Base-by-base conservation (phyloP, 164 flowering plant genomes). In the Echeveria elegans region DNA sequence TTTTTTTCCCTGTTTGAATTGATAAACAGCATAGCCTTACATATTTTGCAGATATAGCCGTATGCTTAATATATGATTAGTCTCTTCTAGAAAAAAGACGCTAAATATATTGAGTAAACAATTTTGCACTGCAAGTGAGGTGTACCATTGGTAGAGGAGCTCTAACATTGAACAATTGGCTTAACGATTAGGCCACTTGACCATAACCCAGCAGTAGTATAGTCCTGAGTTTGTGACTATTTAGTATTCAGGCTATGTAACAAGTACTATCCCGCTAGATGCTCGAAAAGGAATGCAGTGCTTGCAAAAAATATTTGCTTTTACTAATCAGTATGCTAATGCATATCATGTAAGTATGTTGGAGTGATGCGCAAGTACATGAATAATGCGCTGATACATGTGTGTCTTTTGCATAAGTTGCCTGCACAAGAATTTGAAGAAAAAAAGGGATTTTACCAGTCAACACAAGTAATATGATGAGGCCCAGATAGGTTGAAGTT, bases 401-500 rank as follows among this genome's bases (percentile, higher is more conserved):
- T 26, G 15, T 2, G 48, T 7, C 40, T 64, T 19, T 8, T 6
- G 32, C 56, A 3, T n/a, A n/a, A n/a, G n/a, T n/a, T n/a, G n/a
- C n/a, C n/a, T n/a, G n/a, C n/a, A n/a, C n/a, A 38, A 28, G 24
- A 5, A 66, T n/a, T 18, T 16, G 12, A 66, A 18, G 30, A 24
- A 29, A 18, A 64, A 19, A 6, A 40, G 36, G 36, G 53, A 47
- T 37, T 80, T 65, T 78, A 92, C 98, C 98, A 92, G 73, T 92
- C 90, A 68, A 88, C 75, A 32, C 65, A 45, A 31, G 89, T 79
- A 29, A 90, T 80, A 75, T 90, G 82, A 45, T 76, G 66, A 2
- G 98, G 96, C 72, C 98, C 98, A 14, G 88, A 81, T 65, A 80
- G 80, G 60, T 72, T 56, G 70, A 90, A 92, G 53, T 71, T 41